Conservation (phyloP, 441 rosid species). For the Erodium chrysanthum region DNA sequence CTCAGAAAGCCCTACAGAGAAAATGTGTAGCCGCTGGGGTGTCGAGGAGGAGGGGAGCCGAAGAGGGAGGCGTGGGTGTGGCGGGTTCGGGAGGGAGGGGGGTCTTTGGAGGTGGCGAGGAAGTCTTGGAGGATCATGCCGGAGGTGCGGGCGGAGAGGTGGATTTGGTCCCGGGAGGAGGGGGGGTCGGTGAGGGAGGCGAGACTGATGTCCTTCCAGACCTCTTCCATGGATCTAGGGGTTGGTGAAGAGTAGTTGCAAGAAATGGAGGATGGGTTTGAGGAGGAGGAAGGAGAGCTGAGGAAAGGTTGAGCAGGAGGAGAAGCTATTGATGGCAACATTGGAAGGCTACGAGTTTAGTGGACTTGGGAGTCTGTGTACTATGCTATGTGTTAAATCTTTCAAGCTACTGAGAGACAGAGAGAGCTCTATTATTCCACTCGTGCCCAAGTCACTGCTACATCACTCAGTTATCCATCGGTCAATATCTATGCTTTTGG, state of each 20-base stretch:
- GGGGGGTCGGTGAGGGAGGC: not conserved
- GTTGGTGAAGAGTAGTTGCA: not conserved
- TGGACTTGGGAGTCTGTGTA: no score
- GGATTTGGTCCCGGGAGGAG: not conserved
- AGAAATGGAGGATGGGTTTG: not conserved
- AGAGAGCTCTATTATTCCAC: not conserved
- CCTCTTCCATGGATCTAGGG: not conserved
- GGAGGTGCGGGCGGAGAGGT: not conserved
- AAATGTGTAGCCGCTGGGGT: no score
- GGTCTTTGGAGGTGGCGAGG: not conserved
- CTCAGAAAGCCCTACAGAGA: no score
- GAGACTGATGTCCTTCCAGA: not conserved
- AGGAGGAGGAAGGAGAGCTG: not conserved
- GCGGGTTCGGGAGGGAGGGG: not conserved
- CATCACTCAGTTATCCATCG: not conserved
- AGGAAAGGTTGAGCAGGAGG: not conserved
- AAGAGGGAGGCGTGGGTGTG: not conserved
- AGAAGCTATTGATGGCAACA: not conserved
- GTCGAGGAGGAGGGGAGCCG: not conserved
- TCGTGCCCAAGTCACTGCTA: no score
- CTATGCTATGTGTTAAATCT: no score
- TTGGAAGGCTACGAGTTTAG: not conserved
- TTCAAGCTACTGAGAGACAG: not conserved
- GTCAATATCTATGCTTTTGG: not conserved
- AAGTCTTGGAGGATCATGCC: conserved; percentile 4